phyloP scores from a whole-genome alignment of 1,139 yeast species.

The Suhomyces choctaworum region DNA sequence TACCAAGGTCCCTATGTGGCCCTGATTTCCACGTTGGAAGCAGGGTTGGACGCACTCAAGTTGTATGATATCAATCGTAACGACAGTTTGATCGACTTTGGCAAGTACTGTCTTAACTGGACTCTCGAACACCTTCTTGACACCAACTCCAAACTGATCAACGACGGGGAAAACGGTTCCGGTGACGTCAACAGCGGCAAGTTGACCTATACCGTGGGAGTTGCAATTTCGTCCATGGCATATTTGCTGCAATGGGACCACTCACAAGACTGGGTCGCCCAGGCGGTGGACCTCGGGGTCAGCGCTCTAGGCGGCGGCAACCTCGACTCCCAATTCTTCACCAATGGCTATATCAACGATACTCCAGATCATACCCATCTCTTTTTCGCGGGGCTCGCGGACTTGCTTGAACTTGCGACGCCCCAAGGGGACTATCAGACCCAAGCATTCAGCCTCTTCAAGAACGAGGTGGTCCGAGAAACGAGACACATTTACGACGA shows the following conservation, averaged over 20 bases:
- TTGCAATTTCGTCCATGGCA: slow-evolving; percentile 34
- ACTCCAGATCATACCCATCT: slow-evolving; percentile 15
- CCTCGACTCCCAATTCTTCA: slow-evolving; percentile 14
- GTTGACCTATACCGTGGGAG: slow-evolving; percentile 39
- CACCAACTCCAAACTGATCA: slow-evolving; percentile 28
- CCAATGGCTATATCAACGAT: slow-evolving; percentile 16
- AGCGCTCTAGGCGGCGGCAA: slow-evolving; percentile 15
- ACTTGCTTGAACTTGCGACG: slow-evolving; percentile 16
- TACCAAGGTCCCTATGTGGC: slow-evolving; percentile 31
- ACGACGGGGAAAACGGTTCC: slow-evolving; percentile 29
- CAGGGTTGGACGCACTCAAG: slow-evolving; percentile 36
- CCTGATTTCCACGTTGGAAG: slow-evolving; percentile 37
- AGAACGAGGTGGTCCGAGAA: slow-evolving; percentile 23
- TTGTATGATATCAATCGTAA: slow-evolving; percentile 20
- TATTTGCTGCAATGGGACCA: slow-evolving; percentile 19
- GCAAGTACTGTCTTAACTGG: slow-evolving; percentile 27
- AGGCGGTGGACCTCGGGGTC: slow-evolving; percentile 17
- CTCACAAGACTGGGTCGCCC: slow-evolving; percentile 15
- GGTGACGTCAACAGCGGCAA: slow-evolving; percentile 32
- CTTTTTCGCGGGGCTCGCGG: slow-evolving; percentile 18
- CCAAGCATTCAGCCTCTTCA: slow-evolving; percentile 22
- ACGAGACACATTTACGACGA: slow-evolving; percentile 25
- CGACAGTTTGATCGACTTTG: slow-evolving; percentile 21
- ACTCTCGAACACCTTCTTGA: slow-evolving; percentile 31
- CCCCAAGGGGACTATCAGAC: slow-evolving; percentile 19